Conservation (phyloP, 2,329 filamentous ascomycete genomes). For the Parascedosporium putredinis region DNA sequence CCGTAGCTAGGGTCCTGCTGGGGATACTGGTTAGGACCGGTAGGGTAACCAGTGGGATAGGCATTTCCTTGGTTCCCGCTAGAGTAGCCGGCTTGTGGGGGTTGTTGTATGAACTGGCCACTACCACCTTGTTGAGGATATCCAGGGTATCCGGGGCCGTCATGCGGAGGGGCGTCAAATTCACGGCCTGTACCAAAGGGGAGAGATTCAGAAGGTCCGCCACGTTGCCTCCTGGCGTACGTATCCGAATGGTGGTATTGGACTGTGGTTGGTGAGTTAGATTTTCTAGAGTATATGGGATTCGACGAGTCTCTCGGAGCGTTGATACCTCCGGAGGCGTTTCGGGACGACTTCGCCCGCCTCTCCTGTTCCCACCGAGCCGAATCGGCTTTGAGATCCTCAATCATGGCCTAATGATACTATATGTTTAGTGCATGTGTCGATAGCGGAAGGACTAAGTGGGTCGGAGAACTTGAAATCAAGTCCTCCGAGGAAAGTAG, state of each 20-base stretch:
- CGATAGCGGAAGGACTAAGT: background rate
- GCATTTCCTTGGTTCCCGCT: conserved; percentile 1
- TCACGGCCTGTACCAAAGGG: conserved; percentile 5
- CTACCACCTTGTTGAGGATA: background rate
- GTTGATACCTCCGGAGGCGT: conserved; percentile 47
- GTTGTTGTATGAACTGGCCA: conserved; percentile 6
- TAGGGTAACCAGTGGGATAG: background rate
- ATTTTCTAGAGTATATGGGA: conserved; percentile 38
- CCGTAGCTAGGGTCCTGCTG: conserved; percentile 6
- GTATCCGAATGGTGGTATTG: conserved; percentile 47
- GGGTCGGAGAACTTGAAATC: background rate
- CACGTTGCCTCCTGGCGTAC: conserved; percentile 15
- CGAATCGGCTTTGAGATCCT: conserved; percentile 52
- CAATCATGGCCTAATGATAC: conserved; percentile 45
- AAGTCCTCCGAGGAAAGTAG: background rate
- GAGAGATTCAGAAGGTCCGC: conserved; percentile 5
- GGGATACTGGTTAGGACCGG: background rate
- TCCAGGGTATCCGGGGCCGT: conserved; percentile 4
- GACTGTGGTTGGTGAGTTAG: conserved; percentile 48
- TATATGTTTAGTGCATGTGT: background rate
- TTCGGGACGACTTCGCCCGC: conserved; percentile 43
- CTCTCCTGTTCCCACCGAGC: conserved; percentile 52
- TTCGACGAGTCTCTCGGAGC: conserved; percentile 36
- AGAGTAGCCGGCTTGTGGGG: background rate
- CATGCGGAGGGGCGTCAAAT: conserved; percentile 4